phyloP scores from a whole-genome alignment of 345 rosid genomes.

The Acer saccharum region DNA sequence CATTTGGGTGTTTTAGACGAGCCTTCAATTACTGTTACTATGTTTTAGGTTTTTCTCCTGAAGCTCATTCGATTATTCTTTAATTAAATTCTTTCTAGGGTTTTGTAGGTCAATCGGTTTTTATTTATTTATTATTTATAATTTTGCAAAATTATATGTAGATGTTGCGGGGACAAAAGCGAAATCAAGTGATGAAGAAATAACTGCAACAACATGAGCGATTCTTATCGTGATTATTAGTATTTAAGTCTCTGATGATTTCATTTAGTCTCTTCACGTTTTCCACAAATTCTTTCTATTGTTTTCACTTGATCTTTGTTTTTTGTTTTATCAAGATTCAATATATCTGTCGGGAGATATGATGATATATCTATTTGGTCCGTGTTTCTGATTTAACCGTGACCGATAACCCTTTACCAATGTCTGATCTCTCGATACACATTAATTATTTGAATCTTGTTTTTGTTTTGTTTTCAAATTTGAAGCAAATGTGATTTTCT shows the following conservation, averaged over 20 bases:
- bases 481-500: not conserved
- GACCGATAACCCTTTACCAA: slow-evolving; percentile 34
- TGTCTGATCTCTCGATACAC: slow-evolving; percentile 34
- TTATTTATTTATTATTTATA: too few species aligned
- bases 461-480: too few species aligned
- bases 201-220: slow-evolving; percentile 47
- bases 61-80: not conserved
- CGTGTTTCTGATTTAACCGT: slow-evolving; percentile 44
- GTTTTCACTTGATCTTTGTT: not conserved
- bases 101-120: not conserved
- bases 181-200: slow-evolving; percentile 29
- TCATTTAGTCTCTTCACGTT: not conserved
- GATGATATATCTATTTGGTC: slow-evolving; percentile 37
- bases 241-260: slow-evolving; percentile 46
- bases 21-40: not conserved
- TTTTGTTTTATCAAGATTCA: not conserved
- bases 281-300: not conserved
- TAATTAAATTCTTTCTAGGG: not conserved
- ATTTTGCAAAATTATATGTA: too few species aligned
- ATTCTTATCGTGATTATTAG: slow-evolving; percentile 35
- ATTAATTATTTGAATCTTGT: not conserved
- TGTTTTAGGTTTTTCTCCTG: not conserved
- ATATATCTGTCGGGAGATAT: slow-evolving; percentile 9
- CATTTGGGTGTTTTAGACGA: not conserved
- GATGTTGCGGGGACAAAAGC: not conserved